Evolutionary conservation across 148 eudicot species (phyloP), one percentile per base, ranked within the genome.

Genomic region (Silene uniflora): DNA sequence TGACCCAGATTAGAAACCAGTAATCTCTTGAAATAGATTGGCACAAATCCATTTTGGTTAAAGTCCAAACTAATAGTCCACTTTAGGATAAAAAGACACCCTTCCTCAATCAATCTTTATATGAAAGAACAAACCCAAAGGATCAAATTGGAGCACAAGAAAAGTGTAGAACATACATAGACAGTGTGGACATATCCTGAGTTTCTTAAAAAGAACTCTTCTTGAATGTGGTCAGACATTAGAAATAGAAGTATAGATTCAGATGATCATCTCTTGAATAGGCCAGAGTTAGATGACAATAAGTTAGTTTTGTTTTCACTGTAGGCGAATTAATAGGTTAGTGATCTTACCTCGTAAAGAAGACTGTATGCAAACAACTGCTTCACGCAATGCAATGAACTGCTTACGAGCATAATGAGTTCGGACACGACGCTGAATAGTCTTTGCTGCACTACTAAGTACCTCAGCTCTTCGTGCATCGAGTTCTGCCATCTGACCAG

Each of bases 401-500:
- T 68, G 86, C 80, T 82, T 96, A 67, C 88, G 97, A 86, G 97
- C 90, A 86, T 80, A 81, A 86, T 96, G 87, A 77, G 98, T 92
- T 77, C 93, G 85, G 75, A 84, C 75, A 19, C 98, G 89, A 71
- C 93, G 80, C 81, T 96, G 99, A 74, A 96, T 91, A 44, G 78
- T 74, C 84, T 89, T 92, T 61, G 99, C 99, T 72, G 99, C 99
- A 84, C 62, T 69, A 69, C 82, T 81, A 56, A 96, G 97, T 55
- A 96, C 95, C 84, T 91, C 98, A 27, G 97, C 78, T 82, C 99
- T 88, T 64, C 91, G 82, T 64, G 94, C 97, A 89, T 96, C 98
- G 69, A 96, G 83, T 82, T 96, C 99, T 44, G 99, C 99, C 99
- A 96, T 96, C 86, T 96, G 98, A 78, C 99, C 99, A 75, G 96